These are phyloP conservation scores for Plasmopara viticola DNA, from an alignment of 352 stramenopile genomes.

Conservation along the genomic window DNA sequence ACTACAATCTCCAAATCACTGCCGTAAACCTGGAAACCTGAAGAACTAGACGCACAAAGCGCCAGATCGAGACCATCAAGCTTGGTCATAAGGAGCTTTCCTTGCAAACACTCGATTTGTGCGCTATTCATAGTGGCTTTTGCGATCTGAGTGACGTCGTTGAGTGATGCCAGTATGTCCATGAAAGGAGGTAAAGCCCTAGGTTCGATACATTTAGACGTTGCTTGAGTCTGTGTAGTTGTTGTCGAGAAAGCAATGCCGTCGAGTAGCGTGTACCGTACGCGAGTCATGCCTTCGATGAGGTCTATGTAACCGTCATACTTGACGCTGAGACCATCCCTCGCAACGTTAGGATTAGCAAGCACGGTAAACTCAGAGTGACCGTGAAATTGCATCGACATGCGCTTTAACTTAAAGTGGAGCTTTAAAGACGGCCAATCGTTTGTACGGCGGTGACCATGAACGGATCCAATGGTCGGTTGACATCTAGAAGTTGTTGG, in stretches of 20 bases:
- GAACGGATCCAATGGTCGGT: slow-evolving; percentile 15
- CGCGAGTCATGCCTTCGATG: slow-evolving; percentile 14
- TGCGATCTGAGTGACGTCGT: slow-evolving; percentile 11
- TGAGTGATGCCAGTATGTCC: slow-evolving; percentile 21
- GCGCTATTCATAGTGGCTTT: slow-evolving; percentile 9
- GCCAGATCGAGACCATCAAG: slow-evolving; percentile 25
- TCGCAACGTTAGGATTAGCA: slow-evolving; percentile 27
- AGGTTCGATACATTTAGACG: slow-evolving; percentile 17
- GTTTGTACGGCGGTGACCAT: slow-evolving; percentile 18
- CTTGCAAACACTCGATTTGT: slow-evolving; percentile 25
- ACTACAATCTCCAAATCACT: slow-evolving; percentile 28
- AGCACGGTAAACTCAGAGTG: slow-evolving; percentile 29
- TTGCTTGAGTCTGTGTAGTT: slow-evolving; percentile 11
- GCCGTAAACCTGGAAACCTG: slow-evolving; percentile 18
- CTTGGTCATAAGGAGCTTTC: slow-evolving; percentile 26
- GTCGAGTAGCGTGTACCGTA: slow-evolving; percentile 30
- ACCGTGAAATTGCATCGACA: slow-evolving; percentile 31
- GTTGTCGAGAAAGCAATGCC: slow-evolving; percentile 28
- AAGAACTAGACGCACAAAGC: slow-evolving; percentile 21
- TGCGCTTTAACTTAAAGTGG: slow-evolving; percentile 34
- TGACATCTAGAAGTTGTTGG: slow-evolving; percentile 1
- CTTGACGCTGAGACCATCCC: slow-evolving; percentile 18
- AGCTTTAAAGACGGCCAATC: slow-evolving; percentile 35
- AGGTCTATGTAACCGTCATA: slow-evolving; percentile 34
- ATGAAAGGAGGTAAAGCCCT: slow-evolving; percentile 24